Conservation (phyloP, 75 land plant species). For the Gnetum montanum region DNA sequence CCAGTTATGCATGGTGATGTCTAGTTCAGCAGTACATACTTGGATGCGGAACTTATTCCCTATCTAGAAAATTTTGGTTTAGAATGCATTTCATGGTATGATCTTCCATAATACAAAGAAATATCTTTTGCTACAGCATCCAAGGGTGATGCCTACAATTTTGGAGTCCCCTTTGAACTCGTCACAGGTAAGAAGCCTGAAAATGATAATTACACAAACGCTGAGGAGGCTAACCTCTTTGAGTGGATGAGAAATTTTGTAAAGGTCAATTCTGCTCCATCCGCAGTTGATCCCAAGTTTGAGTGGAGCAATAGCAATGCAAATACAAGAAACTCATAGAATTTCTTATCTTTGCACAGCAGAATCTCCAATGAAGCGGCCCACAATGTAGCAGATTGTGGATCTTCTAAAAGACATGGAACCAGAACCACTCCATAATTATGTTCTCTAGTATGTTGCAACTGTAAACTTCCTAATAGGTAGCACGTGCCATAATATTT, state of each 20-base stretch:
- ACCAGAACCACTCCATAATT: too few relatives aligned
- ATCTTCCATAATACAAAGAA: slow-evolving; percentile 39
- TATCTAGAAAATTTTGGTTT: slow-evolving; percentile 53
- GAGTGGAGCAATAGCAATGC: slow-evolving; percentile 24
- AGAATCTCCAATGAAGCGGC: slow-evolving; percentile 67
- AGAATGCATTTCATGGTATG: slow-evolving; percentile 29
- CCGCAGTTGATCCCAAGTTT: slow-evolving; percentile 60
- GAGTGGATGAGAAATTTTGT: slow-evolving; percentile 65
- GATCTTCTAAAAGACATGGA: slow-evolving; percentile 76
- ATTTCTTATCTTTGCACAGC: slow-evolving; percentile 83
- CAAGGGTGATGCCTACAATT: slow-evolving; percentile 70
- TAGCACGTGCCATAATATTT: too few relatives aligned
- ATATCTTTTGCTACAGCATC: slow-evolving; percentile 29
- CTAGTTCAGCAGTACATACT: slow-evolving; percentile 49
- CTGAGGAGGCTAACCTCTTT: slow-evolving; percentile 39
- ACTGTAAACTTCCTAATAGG: too few relatives aligned
- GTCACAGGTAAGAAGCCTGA: slow-evolving; percentile 59
- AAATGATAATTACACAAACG: slow-evolving; percentile 41
- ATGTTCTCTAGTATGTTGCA: too few relatives aligned
- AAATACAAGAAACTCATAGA: slow-evolving; percentile 70
- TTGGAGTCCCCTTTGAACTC: slow-evolving; percentile 65
- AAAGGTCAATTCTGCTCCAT: slow-evolving; percentile 29
- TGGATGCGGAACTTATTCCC: slow-evolving; percentile 41
- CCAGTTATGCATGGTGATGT: slow-evolving; percentile 60
- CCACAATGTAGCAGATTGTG: slow-evolving; percentile 83